Percentiles rank a stretch among this genome's conserved stretches.
phyloP scores from a whole-genome alignment of 1,139 yeast species.

The Blastobotrys aristatus region DNA sequence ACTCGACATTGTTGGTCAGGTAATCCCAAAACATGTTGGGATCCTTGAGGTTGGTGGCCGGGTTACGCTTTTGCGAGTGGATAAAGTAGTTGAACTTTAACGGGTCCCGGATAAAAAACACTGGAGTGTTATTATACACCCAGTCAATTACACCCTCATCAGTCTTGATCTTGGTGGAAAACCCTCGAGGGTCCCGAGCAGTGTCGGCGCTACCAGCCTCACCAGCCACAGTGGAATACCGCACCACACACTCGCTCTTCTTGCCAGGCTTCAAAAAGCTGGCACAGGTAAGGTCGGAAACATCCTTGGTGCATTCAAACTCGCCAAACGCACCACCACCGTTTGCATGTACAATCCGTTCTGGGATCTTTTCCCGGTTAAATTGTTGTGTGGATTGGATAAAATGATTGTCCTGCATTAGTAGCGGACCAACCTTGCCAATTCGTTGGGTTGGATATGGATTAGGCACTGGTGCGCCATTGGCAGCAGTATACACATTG shows the following conservation, averaged over 20 bases:
- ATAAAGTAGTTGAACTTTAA: slow-evolving; percentile 80
- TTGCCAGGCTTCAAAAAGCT: slow-evolving; percentile 68
- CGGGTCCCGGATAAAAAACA: slow-evolving; percentile 79
- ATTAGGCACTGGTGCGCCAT: slow-evolving; percentile 61
- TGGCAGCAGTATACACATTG: slow-evolving; percentile 53
- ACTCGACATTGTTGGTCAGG: slow-evolving; percentile 54
- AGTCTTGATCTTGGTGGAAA: slow-evolving; percentile 66
- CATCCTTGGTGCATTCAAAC: slow-evolving; percentile 76
- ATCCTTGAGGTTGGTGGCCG: slow-evolving; percentile 74
- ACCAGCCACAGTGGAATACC: slow-evolving; percentile 87
- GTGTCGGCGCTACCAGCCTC: slow-evolving; percentile 77
- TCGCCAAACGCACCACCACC: slow-evolving; percentile 81
- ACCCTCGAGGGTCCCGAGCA: slow-evolving; percentile 85
- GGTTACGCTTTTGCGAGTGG: slow-evolving; percentile 79
- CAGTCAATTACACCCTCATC: slow-evolving; percentile 82
- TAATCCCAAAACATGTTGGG: slow-evolving; percentile 65
- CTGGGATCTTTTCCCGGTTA: slow-evolving; percentile 81
- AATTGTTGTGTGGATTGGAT: slow-evolving; percentile 74
- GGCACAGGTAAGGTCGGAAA: slow-evolving; percentile 65
- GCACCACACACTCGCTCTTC: slow-evolving; percentile 62
- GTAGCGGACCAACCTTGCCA: slow-evolving; percentile 68
- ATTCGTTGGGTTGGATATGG: slow-evolving; percentile 71
- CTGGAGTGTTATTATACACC: slow-evolving; percentile 83
- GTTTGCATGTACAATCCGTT: slow-evolving; percentile 83
- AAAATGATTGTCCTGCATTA: slow-evolving; percentile 70